phyloP scores from a whole-genome alignment of 2,329 filamentous ascomycete genomes.

The Penicillium hesseltinei region DNA sequence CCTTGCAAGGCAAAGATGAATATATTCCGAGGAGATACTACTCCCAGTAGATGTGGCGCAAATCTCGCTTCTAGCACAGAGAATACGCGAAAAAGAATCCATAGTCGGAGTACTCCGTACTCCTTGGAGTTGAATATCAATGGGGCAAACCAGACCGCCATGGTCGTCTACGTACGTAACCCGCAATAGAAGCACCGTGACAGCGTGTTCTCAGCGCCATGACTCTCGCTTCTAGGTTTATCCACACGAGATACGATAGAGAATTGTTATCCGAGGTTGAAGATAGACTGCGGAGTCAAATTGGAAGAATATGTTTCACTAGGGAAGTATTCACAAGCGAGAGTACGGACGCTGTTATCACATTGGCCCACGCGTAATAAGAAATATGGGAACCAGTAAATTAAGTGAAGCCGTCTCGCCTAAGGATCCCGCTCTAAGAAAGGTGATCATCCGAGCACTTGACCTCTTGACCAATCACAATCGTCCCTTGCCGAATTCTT shows the following conservation, averaged over 20 bases:
- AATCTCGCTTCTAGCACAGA: conserved; percentile 3
- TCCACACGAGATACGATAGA: conserved; percentile 21
- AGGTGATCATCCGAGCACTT: conserved; percentile 28
- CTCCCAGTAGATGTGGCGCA: background rate
- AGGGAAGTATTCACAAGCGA: conserved; percentile 1
- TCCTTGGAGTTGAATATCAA: conserved; percentile 4
- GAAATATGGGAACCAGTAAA: conserved; percentile 5
- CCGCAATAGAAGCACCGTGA: conserved; percentile 1
- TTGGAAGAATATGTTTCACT: background rate
- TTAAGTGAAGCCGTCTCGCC: conserved; percentile 28
- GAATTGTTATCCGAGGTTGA: conserved; percentile 5
- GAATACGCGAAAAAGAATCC: conserved; percentile 8
- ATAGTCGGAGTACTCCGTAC: background rate
- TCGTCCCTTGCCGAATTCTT: conserved; percentile 32
- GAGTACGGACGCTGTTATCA: background rate
- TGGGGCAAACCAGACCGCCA: conserved; percentile 13
- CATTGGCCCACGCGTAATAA: conserved; percentile 4
- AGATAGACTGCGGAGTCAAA: background rate
- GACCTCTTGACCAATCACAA: conserved; percentile 33
- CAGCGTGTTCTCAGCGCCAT: conserved; percentile 9
- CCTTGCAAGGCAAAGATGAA: background rate
- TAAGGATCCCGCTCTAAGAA: conserved; percentile 41
- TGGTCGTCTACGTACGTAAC: conserved; percentile 8
- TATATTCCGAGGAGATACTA: background rate
- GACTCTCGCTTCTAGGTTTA: conserved; percentile 15